A percentile compares a stretch with the other conserved stretches of the same genome.
These are phyloP conservation scores for Cinnamomum micranthum DNA, from an alignment of 164 flowering plant genomes.

Conservation along the genomic window DNA sequence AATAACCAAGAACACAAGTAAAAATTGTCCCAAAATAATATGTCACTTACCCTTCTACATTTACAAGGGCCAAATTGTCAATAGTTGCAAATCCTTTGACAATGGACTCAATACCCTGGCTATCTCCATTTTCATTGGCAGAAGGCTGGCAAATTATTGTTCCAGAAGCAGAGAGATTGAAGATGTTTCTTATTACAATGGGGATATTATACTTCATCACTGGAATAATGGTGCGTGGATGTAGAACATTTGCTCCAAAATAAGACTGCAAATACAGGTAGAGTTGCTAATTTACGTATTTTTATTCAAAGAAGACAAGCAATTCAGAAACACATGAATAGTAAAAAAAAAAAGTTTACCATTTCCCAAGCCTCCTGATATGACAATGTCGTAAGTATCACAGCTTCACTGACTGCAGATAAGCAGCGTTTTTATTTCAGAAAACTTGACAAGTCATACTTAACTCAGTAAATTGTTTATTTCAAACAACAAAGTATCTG, in stretches of 20 bases:
- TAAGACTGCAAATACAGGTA: conserved; percentile 66
- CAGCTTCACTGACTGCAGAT: conserved; percentile 93
- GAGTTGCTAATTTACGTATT: background rate
- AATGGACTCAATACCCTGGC: conserved; percentile 36
- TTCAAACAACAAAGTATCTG: background rate
- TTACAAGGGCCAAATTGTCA: conserved; percentile 91
- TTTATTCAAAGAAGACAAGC: background rate
- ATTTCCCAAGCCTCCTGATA: conserved; percentile 99
- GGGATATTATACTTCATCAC: conserved; percentile 94
- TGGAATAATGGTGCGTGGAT: conserved; percentile 96
- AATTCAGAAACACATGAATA: background rate
- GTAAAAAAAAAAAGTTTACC: conserved; percentile 38
- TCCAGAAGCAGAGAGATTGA: conserved; percentile 88
- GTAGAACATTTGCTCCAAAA: conserved; percentile 98
- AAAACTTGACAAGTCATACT: background rate
- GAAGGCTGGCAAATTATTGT: conserved; percentile 71
- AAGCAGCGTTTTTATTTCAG: background rate
- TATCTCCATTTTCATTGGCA: conserved; percentile 38
- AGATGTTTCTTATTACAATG: conserved; percentile 90
- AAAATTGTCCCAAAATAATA: conserved; percentile 1
- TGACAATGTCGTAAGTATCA: conserved; percentile 67
- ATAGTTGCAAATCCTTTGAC: conserved; percentile 99
- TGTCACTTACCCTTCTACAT: conserved; percentile 91
- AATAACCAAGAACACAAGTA: background rate
- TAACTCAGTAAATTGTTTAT: background rate